These are phyloP conservation scores for Naumovozyma castellii DNA, from an alignment of 805 yeast genomes.

Conservation along the genomic window DNA sequence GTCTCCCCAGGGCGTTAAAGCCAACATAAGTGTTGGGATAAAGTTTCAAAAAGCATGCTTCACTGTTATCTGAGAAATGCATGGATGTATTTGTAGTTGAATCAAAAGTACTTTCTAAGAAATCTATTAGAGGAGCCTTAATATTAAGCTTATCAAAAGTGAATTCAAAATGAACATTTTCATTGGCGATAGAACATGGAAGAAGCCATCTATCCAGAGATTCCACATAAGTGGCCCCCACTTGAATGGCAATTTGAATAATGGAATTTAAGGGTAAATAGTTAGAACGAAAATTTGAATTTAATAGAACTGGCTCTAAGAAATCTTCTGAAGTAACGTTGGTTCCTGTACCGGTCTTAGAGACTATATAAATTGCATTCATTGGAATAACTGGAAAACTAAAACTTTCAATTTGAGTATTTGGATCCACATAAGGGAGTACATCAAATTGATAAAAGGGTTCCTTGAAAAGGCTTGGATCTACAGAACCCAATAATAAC, in stretches of 20 bases:
- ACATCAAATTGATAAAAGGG: slow-evolving; percentile 41
- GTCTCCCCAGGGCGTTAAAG: slow-evolving; percentile 46
- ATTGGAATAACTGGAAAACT: slow-evolving; percentile 42
- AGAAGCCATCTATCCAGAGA: slow-evolving; percentile 49
- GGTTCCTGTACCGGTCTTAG: slow-evolving; percentile 32
- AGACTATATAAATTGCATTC: slow-evolving; percentile 36
- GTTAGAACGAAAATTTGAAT: slow-evolving; percentile 41
- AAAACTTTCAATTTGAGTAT: slow-evolving; percentile 12
- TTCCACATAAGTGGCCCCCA: slow-evolving; percentile 52
- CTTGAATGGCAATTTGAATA: slow-evolving; percentile 56
- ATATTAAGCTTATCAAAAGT: slow-evolving; percentile 44
- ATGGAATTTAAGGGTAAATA: slow-evolving; percentile 48
- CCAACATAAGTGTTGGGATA: slow-evolving; percentile 42
- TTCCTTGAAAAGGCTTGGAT: slow-evolving; percentile 38
- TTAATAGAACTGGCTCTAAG: slow-evolving; percentile 48
- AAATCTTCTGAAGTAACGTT: slow-evolving; percentile 30
- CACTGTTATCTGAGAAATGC: slow-evolving; percentile 42
- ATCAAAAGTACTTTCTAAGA: slow-evolving; percentile 35
- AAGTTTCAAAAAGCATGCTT: slow-evolving; percentile 49
- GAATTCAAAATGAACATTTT: slow-evolving; percentile 45
- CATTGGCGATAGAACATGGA: slow-evolving; percentile 42
- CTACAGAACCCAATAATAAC: slow-evolving; percentile 52
- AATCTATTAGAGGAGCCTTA: slow-evolving; percentile 39
- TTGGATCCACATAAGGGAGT: slow-evolving; percentile 33
- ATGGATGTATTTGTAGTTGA: slow-evolving; percentile 29